Evolutionary conservation across 2,329 filamentous ascomycete species (phyloP).

Genomic region (Fusarium sp.): DNA sequence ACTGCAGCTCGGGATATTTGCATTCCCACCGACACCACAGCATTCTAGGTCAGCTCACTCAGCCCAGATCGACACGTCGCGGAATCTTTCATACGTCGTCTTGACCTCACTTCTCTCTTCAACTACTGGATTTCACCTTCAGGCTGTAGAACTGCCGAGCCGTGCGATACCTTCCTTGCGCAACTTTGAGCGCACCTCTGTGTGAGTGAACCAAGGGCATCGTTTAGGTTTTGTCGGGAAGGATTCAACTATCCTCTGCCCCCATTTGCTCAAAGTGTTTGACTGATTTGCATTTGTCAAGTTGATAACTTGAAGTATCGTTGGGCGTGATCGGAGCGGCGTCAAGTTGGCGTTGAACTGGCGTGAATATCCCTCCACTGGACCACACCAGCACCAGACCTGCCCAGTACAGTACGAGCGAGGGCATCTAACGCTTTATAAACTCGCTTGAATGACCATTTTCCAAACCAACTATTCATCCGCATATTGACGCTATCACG

Average conservation of each 20-base stretch:
- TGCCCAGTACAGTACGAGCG: conserved; percentile 9
- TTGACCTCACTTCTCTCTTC: conserved; percentile 10
- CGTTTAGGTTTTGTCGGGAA: conserved; percentile 9
- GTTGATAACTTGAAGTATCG: conserved; percentile 12
- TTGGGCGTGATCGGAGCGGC: conserved; percentile 12
- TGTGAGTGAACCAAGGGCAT: conserved; percentile 3
- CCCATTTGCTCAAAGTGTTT: neutral
- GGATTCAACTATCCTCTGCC: conserved; percentile 3
- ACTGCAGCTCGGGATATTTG: conserved; percentile 3
- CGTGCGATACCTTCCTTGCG: conserved; percentile 6
- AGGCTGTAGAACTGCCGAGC: conserved; percentile 5
- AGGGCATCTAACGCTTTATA: conserved; percentile 12
- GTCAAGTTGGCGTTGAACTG: conserved; percentile 20
- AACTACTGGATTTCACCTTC: neutral
- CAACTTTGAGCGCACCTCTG: neutral
- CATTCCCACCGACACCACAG: neutral
- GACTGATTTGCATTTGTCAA: conserved; percentile 4
- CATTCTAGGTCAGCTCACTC: conserved; percentile 7
- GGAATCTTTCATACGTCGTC: neutral
- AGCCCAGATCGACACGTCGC: conserved; percentile 2
- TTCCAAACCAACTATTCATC: conserved; percentile 2
- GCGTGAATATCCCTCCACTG: conserved; percentile 11
- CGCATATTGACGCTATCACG: conserved; percentile 7
- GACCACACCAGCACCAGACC: conserved; percentile 18
- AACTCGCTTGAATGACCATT: neutral